Conservation (phyloP, 116 monocot species). For the Papilionanthe hybrid region DNA sequence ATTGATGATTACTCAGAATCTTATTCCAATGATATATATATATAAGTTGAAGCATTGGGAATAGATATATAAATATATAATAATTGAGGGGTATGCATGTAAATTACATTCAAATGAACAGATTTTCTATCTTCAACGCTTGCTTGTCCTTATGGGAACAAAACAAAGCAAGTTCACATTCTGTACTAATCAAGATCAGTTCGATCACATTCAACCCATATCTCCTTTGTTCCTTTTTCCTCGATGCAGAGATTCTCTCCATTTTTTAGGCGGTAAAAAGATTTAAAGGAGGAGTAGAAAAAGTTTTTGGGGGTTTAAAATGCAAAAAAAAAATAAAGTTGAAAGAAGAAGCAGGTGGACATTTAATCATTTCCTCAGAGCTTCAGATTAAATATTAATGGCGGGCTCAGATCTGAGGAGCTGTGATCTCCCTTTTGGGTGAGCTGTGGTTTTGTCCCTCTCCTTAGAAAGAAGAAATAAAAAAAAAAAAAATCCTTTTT, state of each 20-base stretch:
- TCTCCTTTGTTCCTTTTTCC: neutral
- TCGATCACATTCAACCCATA: no score
- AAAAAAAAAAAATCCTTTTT: neutral
- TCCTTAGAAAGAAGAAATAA: neutral
- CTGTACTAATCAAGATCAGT: no score
- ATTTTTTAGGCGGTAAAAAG: neutral
- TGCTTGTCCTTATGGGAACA: no score
- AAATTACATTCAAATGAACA: no score
- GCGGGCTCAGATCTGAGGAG: conserved; percentile 8
- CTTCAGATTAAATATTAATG: conserved; percentile 14
- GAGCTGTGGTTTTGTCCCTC: conserved; percentile 7
- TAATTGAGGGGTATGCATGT: no score
- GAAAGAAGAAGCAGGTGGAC: neutral
- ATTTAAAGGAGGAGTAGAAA: neutral
- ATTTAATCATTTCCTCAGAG: conserved; percentile 9
- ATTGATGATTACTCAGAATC: no score
- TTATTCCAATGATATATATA: no score
- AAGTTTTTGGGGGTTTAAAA: no score
- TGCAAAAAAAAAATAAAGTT: neutral
- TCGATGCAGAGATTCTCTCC: conserved; percentile 6
- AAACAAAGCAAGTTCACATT: no score
- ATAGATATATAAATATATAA: no score
- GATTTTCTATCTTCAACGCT: no score
- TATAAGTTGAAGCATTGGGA: no score
- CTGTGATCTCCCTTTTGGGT: neutral